Percentiles rank a stretch among this genome's conserved stretches.
Evolutionary conservation across 192 early-diverging fungal species (phyloP).

Genomic region (Entomortierella lignicola): DNA sequence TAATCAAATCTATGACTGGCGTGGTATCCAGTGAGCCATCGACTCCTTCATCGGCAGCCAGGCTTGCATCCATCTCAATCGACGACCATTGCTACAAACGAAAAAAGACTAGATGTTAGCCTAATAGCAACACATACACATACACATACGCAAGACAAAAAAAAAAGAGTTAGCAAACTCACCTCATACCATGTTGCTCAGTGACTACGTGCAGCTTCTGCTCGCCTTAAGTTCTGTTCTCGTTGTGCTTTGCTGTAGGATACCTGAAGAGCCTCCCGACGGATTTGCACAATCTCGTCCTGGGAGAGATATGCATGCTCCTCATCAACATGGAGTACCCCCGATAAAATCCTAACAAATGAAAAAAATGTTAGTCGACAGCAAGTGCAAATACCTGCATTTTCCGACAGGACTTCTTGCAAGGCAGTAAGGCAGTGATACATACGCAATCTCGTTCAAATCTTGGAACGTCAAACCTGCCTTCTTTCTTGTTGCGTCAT

Average conservation of each 20-base stretch:
- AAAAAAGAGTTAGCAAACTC: background rate
- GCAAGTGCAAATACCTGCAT: background rate
- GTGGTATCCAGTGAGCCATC: conserved; percentile 9
- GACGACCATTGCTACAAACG: no score
- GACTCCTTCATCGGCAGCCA: background rate
- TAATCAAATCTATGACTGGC: conserved; percentile 4
- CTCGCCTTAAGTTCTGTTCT: conserved; percentile 9
- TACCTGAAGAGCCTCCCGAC: background rate
- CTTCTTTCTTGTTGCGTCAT: background rate
- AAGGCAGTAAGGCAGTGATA: no score
- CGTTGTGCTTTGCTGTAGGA: conserved; percentile 11
- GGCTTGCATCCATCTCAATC: background rate
- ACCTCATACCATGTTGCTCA: conserved; percentile 14
- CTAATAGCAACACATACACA: background rate
- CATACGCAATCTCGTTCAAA: conserved; percentile 3
- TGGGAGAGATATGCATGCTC: conserved; percentile 10
- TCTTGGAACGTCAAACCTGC: background rate
- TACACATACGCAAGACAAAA: background rate
- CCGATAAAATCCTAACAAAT: conserved; percentile 4
- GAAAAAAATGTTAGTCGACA: background rate
- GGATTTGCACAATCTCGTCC: conserved; percentile 14
- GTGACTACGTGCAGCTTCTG: background rate
- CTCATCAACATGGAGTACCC: conserved; percentile 12
- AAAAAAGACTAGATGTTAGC: no score
- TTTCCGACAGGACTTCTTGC: no score